Base-by-base conservation (phyloP, 2,329 filamentous ascomycete genomes). In the Aspergillus awamori region DNA sequence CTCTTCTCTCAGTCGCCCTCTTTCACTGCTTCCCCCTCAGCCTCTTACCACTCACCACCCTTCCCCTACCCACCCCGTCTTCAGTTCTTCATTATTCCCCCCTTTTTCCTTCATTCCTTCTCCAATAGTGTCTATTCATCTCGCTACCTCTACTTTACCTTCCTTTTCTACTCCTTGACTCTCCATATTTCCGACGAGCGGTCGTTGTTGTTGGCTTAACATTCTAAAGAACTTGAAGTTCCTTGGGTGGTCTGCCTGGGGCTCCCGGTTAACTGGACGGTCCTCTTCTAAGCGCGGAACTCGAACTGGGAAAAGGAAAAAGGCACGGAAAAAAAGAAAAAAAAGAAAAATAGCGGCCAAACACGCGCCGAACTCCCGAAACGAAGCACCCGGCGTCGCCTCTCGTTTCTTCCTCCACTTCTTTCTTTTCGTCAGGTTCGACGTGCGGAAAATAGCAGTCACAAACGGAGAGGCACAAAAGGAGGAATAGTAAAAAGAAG, bases 351-450 rank as follows among this genome's bases (percentile, higher is more conserved):
- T 51, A 49, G 51, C 28, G 59, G 55, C 62, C 54, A 66, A 64
- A 56, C 60, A 62, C 63, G 61, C 66, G 65, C 65, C 65, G 63
- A 36, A 65, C 63, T 64, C 58, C 63, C 65, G 63, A 65, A 60
- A 66, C 60, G 58, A 49, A 59, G 59, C 57, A 24, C 51, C 56
- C 57, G 60, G 45, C 55, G 48, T 60, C 51, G 62, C 58, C 65
- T 65, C 67, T 70, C 69, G 67, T 66, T 72, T 72, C 68, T 60
- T 66, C 65, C 69, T 70, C 67, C 68, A 65, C 64, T 68, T 67
- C 62, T 63, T 48, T 68, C 65, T 59, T 58, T 61, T 56, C 65
- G 64, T 66, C 67, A 70, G 58, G 47, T 66, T 65, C 54, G 49
- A 51, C 60, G 67, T 63, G 57, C 67, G 67, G 66, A 64, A 66